Conservation (phyloP, 2,329 filamentous ascomycete genomes). For the Lecanosticta acicola region DNA sequence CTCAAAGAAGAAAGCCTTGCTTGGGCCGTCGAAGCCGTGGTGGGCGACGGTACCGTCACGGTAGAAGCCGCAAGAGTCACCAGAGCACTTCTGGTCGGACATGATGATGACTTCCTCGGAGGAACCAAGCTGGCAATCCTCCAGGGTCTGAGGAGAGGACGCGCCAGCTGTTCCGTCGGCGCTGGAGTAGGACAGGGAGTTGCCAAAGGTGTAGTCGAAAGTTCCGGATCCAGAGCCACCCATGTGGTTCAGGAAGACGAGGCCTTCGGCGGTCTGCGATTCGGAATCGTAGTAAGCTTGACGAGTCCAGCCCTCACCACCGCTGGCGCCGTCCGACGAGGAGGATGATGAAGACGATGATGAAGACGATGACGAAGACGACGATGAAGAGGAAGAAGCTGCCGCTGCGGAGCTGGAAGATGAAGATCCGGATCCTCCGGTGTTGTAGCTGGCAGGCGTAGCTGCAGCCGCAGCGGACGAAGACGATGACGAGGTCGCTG, state of each 20-base stretch:
- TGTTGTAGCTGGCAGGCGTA: constrained; percentile 5
- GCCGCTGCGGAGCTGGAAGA: constrained; percentile 13
- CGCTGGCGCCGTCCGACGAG: constrained; percentile 9
- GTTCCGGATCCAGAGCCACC: constrained; percentile 53
- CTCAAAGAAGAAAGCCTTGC: constrained; percentile 68
- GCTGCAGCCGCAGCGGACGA: constrained; percentile 19
- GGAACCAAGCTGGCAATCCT: constrained; percentile 46
- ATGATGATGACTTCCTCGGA: constrained; percentile 49
- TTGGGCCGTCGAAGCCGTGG: constrained; percentile 64
- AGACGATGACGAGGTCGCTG: constrained; percentile 13
- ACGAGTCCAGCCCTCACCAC: constrained; percentile 29
- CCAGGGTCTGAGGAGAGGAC: constrained; percentile 45
- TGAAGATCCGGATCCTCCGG: constrained; percentile 11
- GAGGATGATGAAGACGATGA: not conserved
- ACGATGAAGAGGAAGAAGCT: constrained; percentile 19
- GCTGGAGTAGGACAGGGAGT: constrained; percentile 53
- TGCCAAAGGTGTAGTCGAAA: constrained; percentile 51
- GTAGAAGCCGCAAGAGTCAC: constrained; percentile 35
- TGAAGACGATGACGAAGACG: constrained; percentile 6
- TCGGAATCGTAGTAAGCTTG: constrained; percentile 34
- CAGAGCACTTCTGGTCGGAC: constrained; percentile 45
- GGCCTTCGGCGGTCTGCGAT: constrained; percentile 42
- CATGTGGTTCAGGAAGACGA: constrained; percentile 55
- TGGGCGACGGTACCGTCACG: constrained; percentile 38
- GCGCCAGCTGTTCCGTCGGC: constrained; percentile 44